phyloP scores from a whole-genome alignment of 148 eudicot species.

The Heliosperma pusillum region DNA sequence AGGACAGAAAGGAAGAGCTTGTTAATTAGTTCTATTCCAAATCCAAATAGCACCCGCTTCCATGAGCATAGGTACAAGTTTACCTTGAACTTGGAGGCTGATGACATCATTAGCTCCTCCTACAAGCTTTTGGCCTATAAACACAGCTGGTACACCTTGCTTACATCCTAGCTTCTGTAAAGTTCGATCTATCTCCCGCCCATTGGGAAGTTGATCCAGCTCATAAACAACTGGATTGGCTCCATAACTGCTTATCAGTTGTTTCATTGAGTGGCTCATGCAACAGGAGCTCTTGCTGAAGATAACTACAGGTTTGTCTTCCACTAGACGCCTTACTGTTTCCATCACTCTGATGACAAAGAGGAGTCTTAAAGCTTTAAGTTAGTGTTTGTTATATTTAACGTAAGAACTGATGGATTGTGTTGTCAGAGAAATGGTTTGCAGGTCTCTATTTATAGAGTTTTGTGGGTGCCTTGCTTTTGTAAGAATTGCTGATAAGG shows the following conservation, averaged over 20 bases:
- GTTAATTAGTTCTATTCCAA: constrained; percentile 35
- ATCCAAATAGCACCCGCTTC: constrained; percentile 40
- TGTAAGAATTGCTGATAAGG: background rate
- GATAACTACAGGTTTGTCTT: constrained; percentile 33
- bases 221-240: constrained; percentile 39
- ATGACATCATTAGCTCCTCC: constrained; percentile 44
- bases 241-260: constrained; percentile 33
- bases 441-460: constrained; percentile 29
- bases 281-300: constrained; percentile 41
- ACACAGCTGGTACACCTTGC: constrained; percentile 39
- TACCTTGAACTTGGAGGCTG: constrained; percentile 42
- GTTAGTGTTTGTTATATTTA: constrained; percentile 1
- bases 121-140: constrained; percentile 40
- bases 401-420: constrained; percentile 4
- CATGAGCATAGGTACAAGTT: constrained; percentile 36
- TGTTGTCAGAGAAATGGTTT: constrained; percentile 6
- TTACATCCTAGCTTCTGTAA: constrained; percentile 38
- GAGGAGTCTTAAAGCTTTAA: background rate
- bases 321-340: constrained; percentile 30
- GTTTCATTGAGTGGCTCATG: constrained; percentile 40
- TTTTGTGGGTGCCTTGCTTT: constrained; percentile 13
- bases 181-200: constrained; percentile 39
- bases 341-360: constrained; percentile 26
- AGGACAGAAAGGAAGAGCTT: background rate
- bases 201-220: constrained; percentile 39